Percentiles rank a stretch among this genome's conserved stretches.
Conservation (phyloP, 345 rosid genomes). For the Psidium friedrichsthalianum region DNA sequence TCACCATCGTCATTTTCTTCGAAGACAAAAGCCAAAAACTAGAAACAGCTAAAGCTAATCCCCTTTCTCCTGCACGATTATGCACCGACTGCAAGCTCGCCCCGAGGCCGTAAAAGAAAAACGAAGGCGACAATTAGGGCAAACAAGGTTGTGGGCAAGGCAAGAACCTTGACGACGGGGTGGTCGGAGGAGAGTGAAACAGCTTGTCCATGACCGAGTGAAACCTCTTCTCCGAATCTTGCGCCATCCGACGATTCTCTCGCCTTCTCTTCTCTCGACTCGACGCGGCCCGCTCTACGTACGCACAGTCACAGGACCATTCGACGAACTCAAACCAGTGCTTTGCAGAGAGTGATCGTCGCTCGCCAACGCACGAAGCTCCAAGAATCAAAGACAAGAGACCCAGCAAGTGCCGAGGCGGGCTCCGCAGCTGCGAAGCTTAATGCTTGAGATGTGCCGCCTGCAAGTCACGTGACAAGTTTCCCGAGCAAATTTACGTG, state of each 20-base stretch:
- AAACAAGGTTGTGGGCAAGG: not conserved
- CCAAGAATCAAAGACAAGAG: not conserved
- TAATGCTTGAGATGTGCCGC: not conserved
- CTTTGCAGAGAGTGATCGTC: not conserved
- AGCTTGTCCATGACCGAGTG: slow-evolving; percentile 85
- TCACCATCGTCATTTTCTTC: not conserved
- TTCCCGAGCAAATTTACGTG: not conserved
- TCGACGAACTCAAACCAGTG: not conserved
- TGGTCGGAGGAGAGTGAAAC: slow-evolving; percentile 35
- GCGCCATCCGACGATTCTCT: slow-evolving; percentile 25
- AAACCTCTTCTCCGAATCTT: slow-evolving; percentile 72
- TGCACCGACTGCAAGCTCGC: not conserved
- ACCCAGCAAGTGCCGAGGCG: not conserved
- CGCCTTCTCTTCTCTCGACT: not conserved
- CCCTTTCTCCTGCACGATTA: not conserved
- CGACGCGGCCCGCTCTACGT: too few species aligned
- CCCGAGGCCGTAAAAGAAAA: not conserved
- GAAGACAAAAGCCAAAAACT: not conserved
- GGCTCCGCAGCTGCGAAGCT: not conserved
- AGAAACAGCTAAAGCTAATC: not conserved
- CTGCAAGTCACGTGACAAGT: not conserved
- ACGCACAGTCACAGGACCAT: not conserved
- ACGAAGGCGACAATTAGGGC: not conserved
- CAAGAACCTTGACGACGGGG: slow-evolving; percentile 35
- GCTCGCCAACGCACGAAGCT: not conserved